phyloP scores from a whole-genome alignment of 2,329 filamentous ascomycete species.

The Teratosphaeria destructans region DNA sequence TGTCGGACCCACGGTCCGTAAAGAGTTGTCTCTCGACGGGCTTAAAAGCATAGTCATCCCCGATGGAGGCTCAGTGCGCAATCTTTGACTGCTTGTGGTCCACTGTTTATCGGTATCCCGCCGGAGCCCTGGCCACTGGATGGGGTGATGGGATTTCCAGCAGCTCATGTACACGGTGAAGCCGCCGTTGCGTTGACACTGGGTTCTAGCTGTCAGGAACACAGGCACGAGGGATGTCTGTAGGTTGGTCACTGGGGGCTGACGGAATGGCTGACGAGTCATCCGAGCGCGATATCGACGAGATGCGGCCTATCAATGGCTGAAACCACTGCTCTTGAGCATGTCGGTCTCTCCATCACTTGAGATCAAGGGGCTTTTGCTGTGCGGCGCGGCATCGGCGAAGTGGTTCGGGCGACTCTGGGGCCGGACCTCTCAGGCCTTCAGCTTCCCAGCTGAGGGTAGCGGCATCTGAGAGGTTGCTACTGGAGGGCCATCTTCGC shows the following conservation, averaged over 20 bases:
- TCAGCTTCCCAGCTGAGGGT: neutral
- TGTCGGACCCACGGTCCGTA: neutral
- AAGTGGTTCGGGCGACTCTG: neutral
- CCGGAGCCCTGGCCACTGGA: neutral
- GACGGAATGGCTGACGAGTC: neutral
- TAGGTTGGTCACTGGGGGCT: neutral
- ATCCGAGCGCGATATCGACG: neutral
- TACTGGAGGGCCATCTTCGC: neutral
- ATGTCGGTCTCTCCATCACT: neutral
- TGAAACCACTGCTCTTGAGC: neutral
- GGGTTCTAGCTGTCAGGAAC: neutral
- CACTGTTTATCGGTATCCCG: neutral
- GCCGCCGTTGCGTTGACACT: neutral
- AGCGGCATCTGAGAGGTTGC: neutral
- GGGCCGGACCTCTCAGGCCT: neutral
- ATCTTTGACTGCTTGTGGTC: neutral
- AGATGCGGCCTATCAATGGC: neutral
- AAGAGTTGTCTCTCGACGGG: neutral
- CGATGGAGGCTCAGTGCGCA: neutral
- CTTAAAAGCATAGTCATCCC: neutral
- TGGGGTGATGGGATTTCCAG: neutral
- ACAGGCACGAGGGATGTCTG: neutral
- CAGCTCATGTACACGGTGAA: neutral
- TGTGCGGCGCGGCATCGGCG: neutral
- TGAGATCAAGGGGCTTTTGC: neutral